Evolutionary conservation across 441 rosid genomes (phyloP), one percentile per base, ranked within the genome.

Genomic region (Aleurites moluccanus): DNA sequence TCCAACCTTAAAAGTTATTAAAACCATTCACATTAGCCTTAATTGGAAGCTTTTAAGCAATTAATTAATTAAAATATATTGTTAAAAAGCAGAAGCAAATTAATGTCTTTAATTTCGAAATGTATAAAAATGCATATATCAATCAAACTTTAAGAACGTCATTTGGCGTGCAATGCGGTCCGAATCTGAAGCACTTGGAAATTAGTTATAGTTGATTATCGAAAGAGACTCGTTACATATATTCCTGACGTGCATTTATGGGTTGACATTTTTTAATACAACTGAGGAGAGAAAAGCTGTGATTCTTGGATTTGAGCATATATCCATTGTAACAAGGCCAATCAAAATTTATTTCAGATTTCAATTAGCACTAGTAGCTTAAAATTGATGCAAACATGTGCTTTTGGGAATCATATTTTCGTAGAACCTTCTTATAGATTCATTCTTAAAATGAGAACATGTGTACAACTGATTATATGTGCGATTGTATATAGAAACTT

Each of bases 121-220:
- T 38, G 8, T 38, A 38, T 38, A 38, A 38, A 38, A n/a, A n/a
- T 23, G 15, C 4, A 5, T 0, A 44, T 0, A n/a, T 6, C 18
- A 47, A 45, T 23, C 25, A 16, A 40, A 44, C 9, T 44, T 59
- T 27, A 64, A 55, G 35, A 25, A 63, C 35, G 50, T 67, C 66
- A 40, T 11, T 9, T 27, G 50, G 20, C 10, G 1, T 53, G 67
- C 77, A 63, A 73, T 79, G 68, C 60, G 69, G 59, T 79, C 77
- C 78, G 61, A 73, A 74, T 76, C 50, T 49, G 72, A 73, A 28
- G 69, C 78, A 73, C 78, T 55, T 2, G 7, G 21, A n/a, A 3
- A 16, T 13, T 11, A 33, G 25, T 21, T 49, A 63, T 45, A 2
- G n/a, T 38, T 55, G 21, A 52, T 21, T 7, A 6, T 11, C 0